Conservation (phyloP, 1,284 basidiomycete genomes). For the Cryptococcus amylolentus region DNA sequence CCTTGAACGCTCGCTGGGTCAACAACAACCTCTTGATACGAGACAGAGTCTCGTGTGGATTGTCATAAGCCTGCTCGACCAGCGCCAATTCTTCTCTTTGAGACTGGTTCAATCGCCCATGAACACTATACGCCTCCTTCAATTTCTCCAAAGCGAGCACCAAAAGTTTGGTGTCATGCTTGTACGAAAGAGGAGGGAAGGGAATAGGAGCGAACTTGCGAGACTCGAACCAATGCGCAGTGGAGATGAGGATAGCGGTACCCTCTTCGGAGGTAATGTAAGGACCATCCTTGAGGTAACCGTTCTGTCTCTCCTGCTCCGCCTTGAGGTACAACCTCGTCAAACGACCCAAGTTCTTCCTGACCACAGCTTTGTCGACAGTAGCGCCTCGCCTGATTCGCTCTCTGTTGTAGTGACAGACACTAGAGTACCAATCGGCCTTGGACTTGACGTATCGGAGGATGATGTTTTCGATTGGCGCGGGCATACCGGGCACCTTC, state of each 20-base stretch:
- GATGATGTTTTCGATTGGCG: constrained; percentile 98
- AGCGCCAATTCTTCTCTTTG: constrained; percentile 93
- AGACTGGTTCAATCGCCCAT: constrained; percentile 91
- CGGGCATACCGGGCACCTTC: constrained; percentile 57
- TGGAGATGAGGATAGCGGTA: constrained; percentile 93
- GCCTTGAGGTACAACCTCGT: constrained; percentile 86
- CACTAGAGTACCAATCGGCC: constrained; percentile 98
- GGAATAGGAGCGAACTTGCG: constrained; percentile 92
- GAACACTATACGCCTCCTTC: constrained; percentile 97
- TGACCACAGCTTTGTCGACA: constrained; percentile 91
- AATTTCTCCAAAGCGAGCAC: constrained; percentile 92
- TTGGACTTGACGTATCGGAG: constrained; percentile 99
- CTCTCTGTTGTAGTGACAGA: constrained; percentile 59
- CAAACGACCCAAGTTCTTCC: constrained; percentile 53
- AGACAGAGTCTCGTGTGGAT: constrained; percentile 63
- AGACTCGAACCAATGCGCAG: constrained; percentile 95
- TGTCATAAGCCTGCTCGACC: constrained; percentile 87
- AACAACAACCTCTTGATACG: constrained; percentile 93
- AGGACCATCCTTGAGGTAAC: constrained; percentile 93
- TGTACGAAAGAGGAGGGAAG: constrained; percentile 96
- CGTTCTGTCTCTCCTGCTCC: constrained; percentile 95
- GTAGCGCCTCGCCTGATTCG: constrained; percentile 76
- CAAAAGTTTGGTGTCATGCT: constrained; percentile 94
- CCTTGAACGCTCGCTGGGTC: constrained; percentile 96
- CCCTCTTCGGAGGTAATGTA: constrained; percentile 97